These are phyloP conservation scores for Coprinellus aureogranulatus DNA, from an alignment of 768 basidiomycete genomes.

Conservation along the genomic window DNA sequence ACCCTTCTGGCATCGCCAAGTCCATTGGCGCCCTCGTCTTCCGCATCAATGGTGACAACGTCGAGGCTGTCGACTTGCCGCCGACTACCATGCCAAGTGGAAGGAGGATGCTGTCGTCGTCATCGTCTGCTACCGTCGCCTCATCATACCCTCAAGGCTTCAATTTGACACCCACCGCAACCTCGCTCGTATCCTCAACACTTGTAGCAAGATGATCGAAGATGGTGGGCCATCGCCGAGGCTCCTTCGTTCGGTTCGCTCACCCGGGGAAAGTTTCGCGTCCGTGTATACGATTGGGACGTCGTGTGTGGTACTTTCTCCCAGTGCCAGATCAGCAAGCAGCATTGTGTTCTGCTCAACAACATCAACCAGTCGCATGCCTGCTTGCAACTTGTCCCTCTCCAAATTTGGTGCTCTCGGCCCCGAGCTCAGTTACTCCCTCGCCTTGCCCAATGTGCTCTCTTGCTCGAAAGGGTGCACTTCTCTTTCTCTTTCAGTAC, in stretches of 20 bases:
- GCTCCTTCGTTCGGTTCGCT: conserved; percentile 94
- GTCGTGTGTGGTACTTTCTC: conserved; percentile 99
- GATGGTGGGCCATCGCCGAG: conserved; percentile 99
- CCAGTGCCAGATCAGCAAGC: too few species aligned
- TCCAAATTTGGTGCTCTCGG: too few species aligned
- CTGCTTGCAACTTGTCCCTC: too few species aligned
- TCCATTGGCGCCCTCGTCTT: conserved; percentile 98
- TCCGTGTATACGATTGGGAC: conserved; percentile 95
- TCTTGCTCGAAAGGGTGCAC: too few species aligned
- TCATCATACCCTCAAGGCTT: conserved; percentile 85
- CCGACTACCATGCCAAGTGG: conserved; percentile 97
- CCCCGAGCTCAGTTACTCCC: too few species aligned
- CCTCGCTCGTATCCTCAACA: conserved; percentile 85
- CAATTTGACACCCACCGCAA: conserved; percentile 87
- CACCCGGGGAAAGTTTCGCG: conserved; percentile 88
- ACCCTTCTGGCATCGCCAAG: conserved; percentile 97
- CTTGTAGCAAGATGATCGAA: conserved; percentile 85
- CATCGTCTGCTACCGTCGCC: conserved; percentile 97
- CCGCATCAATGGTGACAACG: conserved; percentile 99
- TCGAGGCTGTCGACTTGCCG: conserved; percentile 97
- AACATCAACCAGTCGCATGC: too few species aligned
- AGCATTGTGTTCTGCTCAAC: too few species aligned
- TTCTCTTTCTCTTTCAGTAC: too few species aligned
- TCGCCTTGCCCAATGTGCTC: too few species aligned
- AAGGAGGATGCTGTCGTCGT: conserved; percentile 99